Percentiles rank a stretch among this genome's conserved stretches.
Conservation (phyloP, 768 basidiomycete genomes). For the Boletus insuetus region DNA sequence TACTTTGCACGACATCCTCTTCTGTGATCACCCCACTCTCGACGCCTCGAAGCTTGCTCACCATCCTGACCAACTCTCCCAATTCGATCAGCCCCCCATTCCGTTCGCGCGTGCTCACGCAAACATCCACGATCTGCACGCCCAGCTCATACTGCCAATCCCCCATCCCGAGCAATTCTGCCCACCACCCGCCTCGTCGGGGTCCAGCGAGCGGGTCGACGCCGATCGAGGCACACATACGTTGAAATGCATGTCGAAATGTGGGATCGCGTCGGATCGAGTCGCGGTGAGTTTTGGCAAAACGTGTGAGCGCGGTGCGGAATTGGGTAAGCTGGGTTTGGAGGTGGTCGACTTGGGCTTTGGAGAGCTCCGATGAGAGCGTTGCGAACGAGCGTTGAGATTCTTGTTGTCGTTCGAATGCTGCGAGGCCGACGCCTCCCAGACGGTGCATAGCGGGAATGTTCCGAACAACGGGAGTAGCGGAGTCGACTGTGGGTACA, state of each 20-base stretch:
- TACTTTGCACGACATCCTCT: slow-evolving; percentile 79
- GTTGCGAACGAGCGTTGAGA: slow-evolving; percentile 77
- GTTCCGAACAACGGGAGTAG: no score
- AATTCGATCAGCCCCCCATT: slow-evolving; percentile 95
- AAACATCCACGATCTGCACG: slow-evolving; percentile 92
- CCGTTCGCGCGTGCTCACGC: slow-evolving; percentile 79
- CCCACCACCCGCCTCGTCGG: slow-evolving; percentile 87
- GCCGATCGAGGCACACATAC: slow-evolving; percentile 93
- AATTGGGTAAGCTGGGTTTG: slow-evolving; percentile 82
- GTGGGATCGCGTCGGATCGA: slow-evolving; percentile 81
- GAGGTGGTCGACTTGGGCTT: slow-evolving; percentile 73
- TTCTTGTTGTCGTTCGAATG: slow-evolving; percentile 84
- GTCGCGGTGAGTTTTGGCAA: slow-evolving; percentile 80
- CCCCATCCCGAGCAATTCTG: slow-evolving; percentile 79
- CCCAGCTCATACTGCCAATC: slow-evolving; percentile 97
- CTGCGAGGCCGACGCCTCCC: slow-evolving; percentile 84
- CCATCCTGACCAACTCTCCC: slow-evolving; percentile 75
- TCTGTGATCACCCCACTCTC: slow-evolving; percentile 71
- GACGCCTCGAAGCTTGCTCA: slow-evolving; percentile 73
- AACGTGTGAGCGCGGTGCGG: slow-evolving; percentile 72
- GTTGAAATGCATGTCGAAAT: slow-evolving; percentile 90
- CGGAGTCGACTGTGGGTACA: no score
- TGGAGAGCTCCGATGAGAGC: slow-evolving; percentile 76
- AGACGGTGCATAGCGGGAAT: slow-evolving; percentile 59
- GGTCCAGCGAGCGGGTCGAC: slow-evolving; percentile 93